Percentiles rank a stretch among this genome's conserved stretches.
Evolutionary conservation across 1,284 basidiomycete species (phyloP).

Genomic region (Neonothopanus nambi): DNA sequence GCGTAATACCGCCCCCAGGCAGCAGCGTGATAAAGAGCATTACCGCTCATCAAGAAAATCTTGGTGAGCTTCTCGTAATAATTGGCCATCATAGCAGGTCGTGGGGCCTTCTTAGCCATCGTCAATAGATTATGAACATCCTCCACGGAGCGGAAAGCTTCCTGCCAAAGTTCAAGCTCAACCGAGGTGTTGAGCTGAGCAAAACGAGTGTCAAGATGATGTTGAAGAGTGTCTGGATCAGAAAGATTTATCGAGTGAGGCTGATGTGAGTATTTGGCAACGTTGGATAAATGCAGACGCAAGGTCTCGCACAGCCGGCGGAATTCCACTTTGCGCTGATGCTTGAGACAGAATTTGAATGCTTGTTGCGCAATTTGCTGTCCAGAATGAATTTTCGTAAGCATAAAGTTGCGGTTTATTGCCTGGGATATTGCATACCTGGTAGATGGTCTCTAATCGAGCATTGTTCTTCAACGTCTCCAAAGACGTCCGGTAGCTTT

Average conservation of each 20-base stretch:
- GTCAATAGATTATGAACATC: constrained; percentile 97
- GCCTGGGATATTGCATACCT: constrained; percentile 53
- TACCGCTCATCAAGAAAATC: constrained; percentile 94
- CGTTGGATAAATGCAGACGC: constrained; percentile 92
- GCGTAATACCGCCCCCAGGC: constrained; percentile 91
- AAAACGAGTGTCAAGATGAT: constrained; percentile 97
- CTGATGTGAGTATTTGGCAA: constrained; percentile 95
- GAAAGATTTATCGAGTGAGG: constrained; percentile 97
- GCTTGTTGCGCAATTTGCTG: constrained; percentile 96
- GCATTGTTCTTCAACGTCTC: constrained; percentile 98
- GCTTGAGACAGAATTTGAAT: constrained; percentile 94
- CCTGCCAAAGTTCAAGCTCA: constrained; percentile 98
- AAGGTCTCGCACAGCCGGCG: constrained; percentile 96
- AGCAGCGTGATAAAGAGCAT: constrained; percentile 95
- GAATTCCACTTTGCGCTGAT: constrained; percentile 97
- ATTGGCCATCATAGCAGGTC: constrained; percentile 97
- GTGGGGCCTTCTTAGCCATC: constrained; percentile 89
- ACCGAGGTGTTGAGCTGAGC: constrained; percentile 98
- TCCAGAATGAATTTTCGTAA: constrained; percentile 9
- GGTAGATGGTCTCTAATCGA: constrained; percentile 91
- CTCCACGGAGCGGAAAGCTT: constrained; percentile 97
- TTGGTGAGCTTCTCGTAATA: constrained; percentile 98
- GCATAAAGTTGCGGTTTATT: background rate
- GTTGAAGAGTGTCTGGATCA: constrained; percentile 95
- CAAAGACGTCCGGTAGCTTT: constrained; percentile 94